Base-by-base conservation (phyloP, 2,329 filamentous ascomycete genomes). In the Nemania sp. region DNA sequence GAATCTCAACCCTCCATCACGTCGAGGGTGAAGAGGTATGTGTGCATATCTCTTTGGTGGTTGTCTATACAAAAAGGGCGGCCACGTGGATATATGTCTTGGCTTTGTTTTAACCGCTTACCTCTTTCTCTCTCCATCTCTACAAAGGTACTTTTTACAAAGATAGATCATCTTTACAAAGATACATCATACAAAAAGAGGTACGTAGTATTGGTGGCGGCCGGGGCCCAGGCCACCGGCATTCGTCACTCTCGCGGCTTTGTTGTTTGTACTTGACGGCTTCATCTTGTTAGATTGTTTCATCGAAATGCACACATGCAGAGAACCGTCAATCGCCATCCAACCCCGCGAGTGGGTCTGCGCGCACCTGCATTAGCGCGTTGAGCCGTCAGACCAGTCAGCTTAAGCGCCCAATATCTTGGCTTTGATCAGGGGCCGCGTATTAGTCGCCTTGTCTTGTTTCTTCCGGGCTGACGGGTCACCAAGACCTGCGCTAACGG, bases 341-440 rank as follows among this genome's bases (percentile, higher is more conserved):
- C 55, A 62, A 63, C 60, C 58, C 60, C 60, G 29, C 51, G 55
- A 34, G 40, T 57, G 39, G 57, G 60, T 57, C 60, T 34, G 12
- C 48, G 51, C 42, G n/a, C 52, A 63, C 57, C 43, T 60, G 57
- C 60, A 57, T 57, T 56, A 59, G 52, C 39, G 60, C 11, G 25
- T 13, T n/a, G 37, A 51, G 54, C 29, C 40, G 25, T 37, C 35
- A 21, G 32, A 18, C 60, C 60, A 62, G 40, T 59, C 47, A 62
- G 15, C 34, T 56, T 62, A 62, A 62, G 60, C 60, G 60, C 60
- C 60, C 52, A 50, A 18, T 39, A 18, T 18, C 21, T 49, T n/a
- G 55, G 55, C 11, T 55, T 52, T 48, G 51, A 59, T 62, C 45
- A 60, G 53, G 60, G 51, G 55, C 50, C 42, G 49, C 45, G 21